Evolutionary conservation across 176 grass and related monocot genomes (phyloP).

Genomic region (Rhynchospora breviuscula): DNA sequence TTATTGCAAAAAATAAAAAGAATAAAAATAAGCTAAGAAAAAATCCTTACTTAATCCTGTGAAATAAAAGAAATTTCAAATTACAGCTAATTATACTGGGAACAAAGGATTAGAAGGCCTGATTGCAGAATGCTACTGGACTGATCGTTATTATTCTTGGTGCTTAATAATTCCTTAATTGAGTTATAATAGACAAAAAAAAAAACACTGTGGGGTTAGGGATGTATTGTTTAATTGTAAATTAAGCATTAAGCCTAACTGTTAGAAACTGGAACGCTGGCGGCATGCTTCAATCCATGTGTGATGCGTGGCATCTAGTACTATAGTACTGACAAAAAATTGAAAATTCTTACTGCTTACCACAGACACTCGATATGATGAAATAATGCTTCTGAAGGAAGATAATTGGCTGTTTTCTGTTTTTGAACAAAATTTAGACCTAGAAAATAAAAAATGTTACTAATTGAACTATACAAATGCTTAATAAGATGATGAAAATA

Average conservation of each 20-base stretch:
- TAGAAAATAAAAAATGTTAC: constrained; percentile 18
- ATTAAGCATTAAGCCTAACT: neutral
- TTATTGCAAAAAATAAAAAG: neutral
- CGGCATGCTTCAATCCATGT: neutral
- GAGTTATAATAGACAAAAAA: neutral
- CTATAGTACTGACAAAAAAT: neutral
- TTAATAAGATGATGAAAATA: neutral
- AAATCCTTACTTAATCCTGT: neutral
- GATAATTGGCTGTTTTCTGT: constrained; percentile 23
- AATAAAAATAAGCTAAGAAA: neutral
- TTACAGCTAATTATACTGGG: neutral
- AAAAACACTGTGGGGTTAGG: neutral
- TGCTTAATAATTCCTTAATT: neutral
- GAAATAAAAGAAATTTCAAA: neutral
- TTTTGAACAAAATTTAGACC: constrained; percentile 38
- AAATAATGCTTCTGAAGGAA: constrained; percentile 50
- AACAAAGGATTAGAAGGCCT: neutral
- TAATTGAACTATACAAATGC: constrained; percentile 25
- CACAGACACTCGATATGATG: constrained; percentile 88
- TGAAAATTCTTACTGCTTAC: constrained; percentile 35
- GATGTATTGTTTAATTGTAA: neutral
- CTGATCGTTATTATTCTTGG: neutral
- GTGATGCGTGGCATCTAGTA: neutral
- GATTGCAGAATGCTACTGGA: neutral
- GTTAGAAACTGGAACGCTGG: neutral